Conservation (phyloP, 352 stramenopile species). For the Aphanomyces cochlioides region DNA sequence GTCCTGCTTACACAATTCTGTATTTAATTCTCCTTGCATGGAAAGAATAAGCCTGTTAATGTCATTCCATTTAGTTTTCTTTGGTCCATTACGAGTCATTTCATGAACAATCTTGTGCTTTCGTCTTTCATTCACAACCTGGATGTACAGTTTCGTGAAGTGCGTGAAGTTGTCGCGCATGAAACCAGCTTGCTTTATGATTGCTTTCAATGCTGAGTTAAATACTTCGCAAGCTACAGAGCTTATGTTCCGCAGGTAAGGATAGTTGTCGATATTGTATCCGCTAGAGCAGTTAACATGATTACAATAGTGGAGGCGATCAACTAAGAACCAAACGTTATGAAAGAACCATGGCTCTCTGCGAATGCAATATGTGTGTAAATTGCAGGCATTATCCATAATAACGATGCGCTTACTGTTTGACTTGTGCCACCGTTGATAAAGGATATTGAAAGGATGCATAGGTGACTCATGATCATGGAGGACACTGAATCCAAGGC, state of each 20-base stretch:
- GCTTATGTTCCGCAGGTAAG: not conserved
- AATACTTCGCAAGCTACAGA: not conserved
- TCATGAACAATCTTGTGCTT: not conserved
- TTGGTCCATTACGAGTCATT: not conserved
- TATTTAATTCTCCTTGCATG: not conserved
- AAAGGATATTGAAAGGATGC: not conserved
- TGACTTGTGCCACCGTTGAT: not conserved
- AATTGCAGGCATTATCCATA: not conserved
- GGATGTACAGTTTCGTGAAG: not conserved
- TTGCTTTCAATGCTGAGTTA: not conserved
- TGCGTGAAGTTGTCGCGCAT: not conserved
- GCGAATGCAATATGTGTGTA: not conserved
- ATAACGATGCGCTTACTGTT: not conserved
- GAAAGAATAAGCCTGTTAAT: constrained; percentile 3
- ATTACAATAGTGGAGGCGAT: not conserved
- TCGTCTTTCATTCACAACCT: not conserved
- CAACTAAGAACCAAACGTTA: not conserved
- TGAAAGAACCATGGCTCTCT: constrained; percentile 3
- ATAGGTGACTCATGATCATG: not conserved
- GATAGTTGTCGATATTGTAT: not conserved
- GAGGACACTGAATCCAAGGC: not conserved
- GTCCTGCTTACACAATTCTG: not conserved
- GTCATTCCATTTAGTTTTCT: not conserved
- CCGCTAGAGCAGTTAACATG: not conserved
- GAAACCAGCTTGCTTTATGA: not conserved